Conservation (phyloP, 495 filamentous ascomycete species). For the Penicillium waksmanii region DNA sequence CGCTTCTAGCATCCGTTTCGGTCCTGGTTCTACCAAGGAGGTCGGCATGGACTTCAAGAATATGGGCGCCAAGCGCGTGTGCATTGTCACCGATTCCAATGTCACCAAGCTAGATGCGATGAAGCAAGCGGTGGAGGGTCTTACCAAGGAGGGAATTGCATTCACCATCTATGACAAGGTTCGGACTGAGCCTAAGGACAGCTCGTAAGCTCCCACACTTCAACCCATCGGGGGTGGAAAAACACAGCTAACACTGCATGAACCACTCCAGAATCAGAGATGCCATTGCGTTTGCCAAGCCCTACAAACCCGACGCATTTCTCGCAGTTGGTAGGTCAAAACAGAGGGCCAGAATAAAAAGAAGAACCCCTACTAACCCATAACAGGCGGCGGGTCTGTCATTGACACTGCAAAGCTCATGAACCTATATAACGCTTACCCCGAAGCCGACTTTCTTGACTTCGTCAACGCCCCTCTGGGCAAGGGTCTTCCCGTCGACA, state of each 20-base stretch:
- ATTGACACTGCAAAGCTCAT: conserved; percentile 99
- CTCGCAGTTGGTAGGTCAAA: conserved; percentile 75
- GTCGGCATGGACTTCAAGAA: conserved; percentile 99
- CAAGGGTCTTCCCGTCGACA: conserved; percentile 80
- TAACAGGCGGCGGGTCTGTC: conserved; percentile 66
- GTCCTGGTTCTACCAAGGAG: conserved; percentile 89
- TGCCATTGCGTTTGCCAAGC: conserved; percentile 82
- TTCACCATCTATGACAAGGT: conserved; percentile 80
- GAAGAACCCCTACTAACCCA: conserved; percentile 8
- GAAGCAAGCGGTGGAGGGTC: conserved; percentile 76
- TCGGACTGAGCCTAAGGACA: conserved; percentile 90
- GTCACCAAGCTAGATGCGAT: conserved; percentile 82
- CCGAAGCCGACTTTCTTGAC: conserved; percentile 89
- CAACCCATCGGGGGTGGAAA: neutral
- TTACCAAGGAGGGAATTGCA: conserved; percentile 75
- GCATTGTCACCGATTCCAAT: conserved; percentile 85
- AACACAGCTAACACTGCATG: neutral
- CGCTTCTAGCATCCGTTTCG: conserved; percentile 90
- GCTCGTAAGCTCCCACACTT: conserved; percentile 60
- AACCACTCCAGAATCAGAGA: conserved; percentile 66
- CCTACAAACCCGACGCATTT: conserved; percentile 81
- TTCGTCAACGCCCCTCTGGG: conserved; percentile 97
- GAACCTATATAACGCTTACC: conserved; percentile 91
- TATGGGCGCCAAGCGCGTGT: conserved; percentile 81
- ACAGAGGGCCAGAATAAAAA: neutral